Conservation (phyloP, 2,329 filamentous ascomycete genomes). For the Xylaria sp. region DNA sequence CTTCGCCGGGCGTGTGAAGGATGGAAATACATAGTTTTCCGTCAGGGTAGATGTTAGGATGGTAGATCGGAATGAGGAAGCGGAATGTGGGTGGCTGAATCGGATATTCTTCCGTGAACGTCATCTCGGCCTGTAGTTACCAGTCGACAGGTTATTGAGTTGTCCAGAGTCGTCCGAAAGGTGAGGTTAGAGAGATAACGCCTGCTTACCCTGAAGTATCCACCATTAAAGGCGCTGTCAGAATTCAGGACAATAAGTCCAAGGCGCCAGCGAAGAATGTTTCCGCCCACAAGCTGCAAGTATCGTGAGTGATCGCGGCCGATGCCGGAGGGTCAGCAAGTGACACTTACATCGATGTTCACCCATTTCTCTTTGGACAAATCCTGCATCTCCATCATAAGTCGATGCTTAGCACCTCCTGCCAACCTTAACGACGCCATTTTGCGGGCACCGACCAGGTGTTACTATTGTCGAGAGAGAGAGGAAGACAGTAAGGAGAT, state of each 20-base stretch:
- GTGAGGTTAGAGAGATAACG: not conserved
- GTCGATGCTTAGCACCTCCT: constrained; percentile 74
- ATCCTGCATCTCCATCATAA: constrained; percentile 88
- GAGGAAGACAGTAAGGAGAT: constrained; percentile 5
- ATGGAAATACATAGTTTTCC: constrained; percentile 97
- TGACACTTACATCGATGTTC: constrained; percentile 76
- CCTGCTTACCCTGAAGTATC: constrained; percentile 77
- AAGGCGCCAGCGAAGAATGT: constrained; percentile 87
- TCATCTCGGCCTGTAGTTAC: constrained; percentile 75
- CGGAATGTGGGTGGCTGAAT: constrained; percentile 89
- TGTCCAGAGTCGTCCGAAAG: not conserved
- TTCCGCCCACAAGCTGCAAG: constrained; percentile 76
- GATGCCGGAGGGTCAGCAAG: constrained; percentile 18
- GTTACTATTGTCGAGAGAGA: constrained; percentile 6
- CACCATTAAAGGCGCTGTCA: constrained; percentile 90
- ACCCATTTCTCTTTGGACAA: constrained; percentile 94
- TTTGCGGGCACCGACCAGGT: constrained; percentile 17
- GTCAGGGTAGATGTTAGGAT: constrained; percentile 93
- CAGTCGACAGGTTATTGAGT: constrained; percentile 4
- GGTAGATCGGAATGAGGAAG: constrained; percentile 81
- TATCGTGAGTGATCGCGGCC: constrained; percentile 17
- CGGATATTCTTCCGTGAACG: constrained; percentile 88
- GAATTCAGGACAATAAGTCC: constrained; percentile 93
- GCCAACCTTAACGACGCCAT: constrained; percentile 46
- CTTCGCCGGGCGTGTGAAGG: constrained; percentile 89